A percentile compares a stretch with the other conserved stretches of the same genome.
Conservation (phyloP, 2,329 filamentous ascomycete genomes). For the Raffaelea arxii region DNA sequence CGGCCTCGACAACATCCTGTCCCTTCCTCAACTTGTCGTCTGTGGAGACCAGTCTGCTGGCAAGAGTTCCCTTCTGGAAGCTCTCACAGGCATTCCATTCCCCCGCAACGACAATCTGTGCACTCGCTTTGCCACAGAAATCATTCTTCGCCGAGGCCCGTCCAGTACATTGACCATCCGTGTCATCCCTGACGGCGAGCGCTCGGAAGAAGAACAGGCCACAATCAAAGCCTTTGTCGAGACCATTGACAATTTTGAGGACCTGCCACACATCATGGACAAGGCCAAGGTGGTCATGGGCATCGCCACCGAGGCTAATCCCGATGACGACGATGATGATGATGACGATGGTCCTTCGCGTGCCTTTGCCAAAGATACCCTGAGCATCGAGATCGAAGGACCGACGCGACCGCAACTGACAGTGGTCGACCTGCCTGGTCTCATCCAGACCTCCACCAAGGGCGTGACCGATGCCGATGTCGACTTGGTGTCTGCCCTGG, state of each 20-base stretch:
- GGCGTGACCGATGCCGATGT: conserved; percentile 19
- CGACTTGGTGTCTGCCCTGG: conserved; percentile 24
- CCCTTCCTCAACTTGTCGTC: conserved; percentile 39
- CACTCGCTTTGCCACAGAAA: conserved; percentile 52
- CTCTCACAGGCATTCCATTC: conserved; percentile 50
- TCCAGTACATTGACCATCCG: too few relatives aligned
- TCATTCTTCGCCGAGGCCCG: conserved; percentile 36
- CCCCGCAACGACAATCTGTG: conserved; percentile 47
- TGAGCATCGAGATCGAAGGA: conserved; percentile 36
- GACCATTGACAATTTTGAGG: conserved; percentile 14
- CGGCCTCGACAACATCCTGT: conserved; percentile 25
- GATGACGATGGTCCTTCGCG: too few relatives aligned
- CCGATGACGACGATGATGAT: too few relatives aligned
- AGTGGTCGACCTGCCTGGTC: conserved; percentile 45
- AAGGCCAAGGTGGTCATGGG: conserved; percentile 38
- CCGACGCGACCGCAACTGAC: conserved; percentile 42
- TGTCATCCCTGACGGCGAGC: too few relatives aligned
- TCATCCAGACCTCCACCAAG: conserved; percentile 23
- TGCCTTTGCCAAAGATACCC: conserved; percentile 34
- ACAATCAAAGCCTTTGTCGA: too few relatives aligned
- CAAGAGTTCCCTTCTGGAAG: conserved; percentile 55
- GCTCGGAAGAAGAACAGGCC: too few relatives aligned
- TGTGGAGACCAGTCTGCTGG: conserved; percentile 51
- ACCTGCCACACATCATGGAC: conserved; percentile 22
- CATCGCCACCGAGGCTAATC: conserved; percentile 22